Evolutionary conservation across 2,329 filamentous ascomycete species (phyloP).

Genomic region (Arthroderma sp.): DNA sequence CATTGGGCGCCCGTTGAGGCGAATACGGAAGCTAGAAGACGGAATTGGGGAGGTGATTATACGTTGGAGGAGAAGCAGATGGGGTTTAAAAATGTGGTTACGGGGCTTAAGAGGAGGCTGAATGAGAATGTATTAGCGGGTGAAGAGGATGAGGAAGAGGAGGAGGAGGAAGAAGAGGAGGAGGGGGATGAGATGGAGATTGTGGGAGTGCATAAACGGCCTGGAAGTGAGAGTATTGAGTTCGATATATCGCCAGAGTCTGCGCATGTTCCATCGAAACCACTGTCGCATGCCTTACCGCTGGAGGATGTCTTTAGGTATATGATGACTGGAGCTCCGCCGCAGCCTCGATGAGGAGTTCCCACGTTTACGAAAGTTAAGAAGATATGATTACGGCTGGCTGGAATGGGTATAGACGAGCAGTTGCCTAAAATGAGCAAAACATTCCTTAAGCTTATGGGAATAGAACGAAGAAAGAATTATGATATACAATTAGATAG

Average conservation of each 20-base stretch:
- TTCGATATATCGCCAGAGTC: constrained; percentile 21
- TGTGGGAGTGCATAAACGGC: constrained; percentile 23
- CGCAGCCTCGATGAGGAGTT: constrained; percentile 7
- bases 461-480: neutral
- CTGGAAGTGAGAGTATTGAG: constrained; percentile 20
- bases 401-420: too few relatives aligned
- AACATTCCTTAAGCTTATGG: too few relatives aligned
- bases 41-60: constrained; percentile 51
- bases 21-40: constrained; percentile 31
- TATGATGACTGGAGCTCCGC: constrained; percentile 35
- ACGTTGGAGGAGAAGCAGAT: constrained; percentile 55
- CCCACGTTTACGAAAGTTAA: too few relatives aligned
- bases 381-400: too few relatives aligned
- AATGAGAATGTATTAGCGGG: constrained; percentile 42
- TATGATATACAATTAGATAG: neutral
- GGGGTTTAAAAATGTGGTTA: constrained; percentile 58
- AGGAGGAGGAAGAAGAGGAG: constrained; percentile 37
- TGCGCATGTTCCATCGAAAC: constrained; percentile 15
- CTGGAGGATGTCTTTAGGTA: constrained; percentile 38
- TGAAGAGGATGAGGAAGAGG: constrained; percentile 39
- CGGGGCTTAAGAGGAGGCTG: constrained; percentile 49
- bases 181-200: constrained; percentile 29
- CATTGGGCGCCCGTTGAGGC: constrained; percentile 39
- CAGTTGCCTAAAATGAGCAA: too few relatives aligned
- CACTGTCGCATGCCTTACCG: constrained; percentile 22